Evolutionary conservation across 176 grass and related monocot species (phyloP), one percentile per base, ranked within the genome.

Genomic region (Eleusine indica): DNA sequence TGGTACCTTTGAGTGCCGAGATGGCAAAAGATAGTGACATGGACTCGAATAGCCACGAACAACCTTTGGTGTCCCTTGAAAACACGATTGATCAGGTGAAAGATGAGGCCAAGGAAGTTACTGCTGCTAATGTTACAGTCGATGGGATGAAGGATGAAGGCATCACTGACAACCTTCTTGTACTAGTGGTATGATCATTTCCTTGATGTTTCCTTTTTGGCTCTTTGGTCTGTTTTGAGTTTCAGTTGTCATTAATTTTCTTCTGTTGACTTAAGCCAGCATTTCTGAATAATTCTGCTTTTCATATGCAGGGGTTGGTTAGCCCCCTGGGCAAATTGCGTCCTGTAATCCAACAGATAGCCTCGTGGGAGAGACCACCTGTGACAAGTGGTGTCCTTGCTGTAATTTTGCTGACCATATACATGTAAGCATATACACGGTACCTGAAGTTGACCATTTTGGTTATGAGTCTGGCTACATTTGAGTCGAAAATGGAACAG

Each of bases 71-170:
- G 0, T 77, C 92, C 4, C 82, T 91, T 0, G 92, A 87, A 39
- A 88, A 75, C 37, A 93, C 85, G 39, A 89, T 98, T 17, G 91
- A 74, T 82, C 90, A 95, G 54, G 90, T 87, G 19, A 98, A 89
- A 83, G 83, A 91, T 29, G 95, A 98, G 43, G 95, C 92, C 32
- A 83, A 39, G 80, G 92, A 91, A 66, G 73, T 91, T 41, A 92
- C 84, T 0, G 70, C 89, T 64, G 91, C 92, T 17, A 95, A 95
- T 68, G 91, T 76, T 72, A 47, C 84, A 11, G 60, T 91, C 21
- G 87, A 98, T 14, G 91, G 90, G 69, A 89, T 95, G 86, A 85
- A 86, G 74, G 95, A 88, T 44, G 95, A 93, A 91, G 92, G 95
- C 58, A 82, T 98, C 40, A 83, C 67, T 17, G 92, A 95, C 28